A percentile compares a stretch with the other conserved stretches of the same genome.
Evolutionary conservation across 345 rosid genomes (phyloP).

Genomic region (Arabis alpina): DNA sequence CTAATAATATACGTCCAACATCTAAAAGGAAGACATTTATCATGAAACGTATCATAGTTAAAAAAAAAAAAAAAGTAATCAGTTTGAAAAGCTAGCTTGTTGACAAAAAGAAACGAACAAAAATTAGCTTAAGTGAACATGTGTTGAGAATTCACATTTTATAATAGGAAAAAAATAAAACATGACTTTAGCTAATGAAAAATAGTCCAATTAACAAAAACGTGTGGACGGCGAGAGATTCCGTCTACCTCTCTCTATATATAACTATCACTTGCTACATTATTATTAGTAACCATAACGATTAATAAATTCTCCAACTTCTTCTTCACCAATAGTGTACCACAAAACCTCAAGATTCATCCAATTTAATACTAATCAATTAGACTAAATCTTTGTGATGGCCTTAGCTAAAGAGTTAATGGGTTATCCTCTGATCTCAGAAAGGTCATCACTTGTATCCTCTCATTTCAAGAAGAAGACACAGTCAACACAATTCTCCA

Average conservation of each 20-base stretch:
- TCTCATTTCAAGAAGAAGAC: constrained; percentile 27
- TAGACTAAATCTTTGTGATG: constrained; percentile 38
- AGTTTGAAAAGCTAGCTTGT: constrained; percentile 13
- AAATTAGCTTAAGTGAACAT: constrained; percentile 8
- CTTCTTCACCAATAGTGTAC: neutral
- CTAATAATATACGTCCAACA: constrained; percentile 3
- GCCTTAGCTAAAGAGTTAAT: constrained; percentile 68
- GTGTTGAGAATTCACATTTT: constrained; percentile 24
- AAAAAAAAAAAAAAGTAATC: constrained; percentile 8
- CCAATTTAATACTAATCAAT: neutral
- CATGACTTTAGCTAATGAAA: constrained; percentile 19
- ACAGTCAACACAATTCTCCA: constrained; percentile 3
- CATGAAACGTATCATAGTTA: neutral
- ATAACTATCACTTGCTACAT: neutral
- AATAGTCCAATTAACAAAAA: constrained; percentile 48
- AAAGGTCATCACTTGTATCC: constrained; percentile 41
- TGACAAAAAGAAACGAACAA: neutral
- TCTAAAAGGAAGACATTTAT: neutral
- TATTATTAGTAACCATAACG: constrained; percentile 4
- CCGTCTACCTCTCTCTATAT: neutral
- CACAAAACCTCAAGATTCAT: constrained; percentile 13
- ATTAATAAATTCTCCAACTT: constrained; percentile 2
- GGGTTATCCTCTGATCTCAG: constrained; percentile 50
- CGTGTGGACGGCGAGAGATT: constrained; percentile 71
- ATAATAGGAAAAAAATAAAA: constrained; percentile 1